Evolutionary conservation across 441 rosid genomes (phyloP), one percentile per base, ranked within the genome.

Genomic region (Bocquillonia castaneifolia): DNA sequence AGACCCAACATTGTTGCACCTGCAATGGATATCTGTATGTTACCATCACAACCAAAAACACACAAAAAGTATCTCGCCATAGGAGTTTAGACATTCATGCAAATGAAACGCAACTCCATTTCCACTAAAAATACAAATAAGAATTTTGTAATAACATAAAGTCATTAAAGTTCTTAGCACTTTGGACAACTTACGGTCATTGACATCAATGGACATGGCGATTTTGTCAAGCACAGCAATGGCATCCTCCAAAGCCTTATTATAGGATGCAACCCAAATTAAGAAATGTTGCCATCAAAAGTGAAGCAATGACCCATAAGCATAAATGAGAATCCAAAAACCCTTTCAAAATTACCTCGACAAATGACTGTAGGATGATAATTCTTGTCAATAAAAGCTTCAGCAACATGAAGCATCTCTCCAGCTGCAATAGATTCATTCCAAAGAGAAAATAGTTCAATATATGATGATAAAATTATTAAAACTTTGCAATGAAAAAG

Each of bases 331-430:
- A 10, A 25, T 39, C 34, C 9, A 63, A 58, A 47, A 9, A 62
- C 64, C 56, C 29, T 63, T 22, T 52, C 48, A 66, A 50, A 20
- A 67, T 73, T 79, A 91, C 98, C 98, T 69, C 90, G 84, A 74
- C 97, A 91, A 42, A 93, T 91, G 7, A 93, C 98, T 4, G 97
- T 89, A 7, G 98, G 97, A 81, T 93, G 98, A 71, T 89, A 91
- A 74, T 75, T 88, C 78, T 93, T 93, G 62, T 91, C 86, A 66
- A 93, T 77, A 72, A 91, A 93, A 28, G 97, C 91, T 79, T 93
- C 94, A 0, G 96, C 98, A 71, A 93, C 98, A 76, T 93, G 98
- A 42, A 93, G 94, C 97, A 93, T 86, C 82, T 93, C 98, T 68
- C 97, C 98, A 81, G 98, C 93, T 82, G 72, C 68, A 76, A 77